Percentiles rank a stretch among this genome's conserved stretches.
phyloP scores from a whole-genome alignment of 2,329 filamentous ascomycete species.

The Rhinocladiella mackenziei region DNA sequence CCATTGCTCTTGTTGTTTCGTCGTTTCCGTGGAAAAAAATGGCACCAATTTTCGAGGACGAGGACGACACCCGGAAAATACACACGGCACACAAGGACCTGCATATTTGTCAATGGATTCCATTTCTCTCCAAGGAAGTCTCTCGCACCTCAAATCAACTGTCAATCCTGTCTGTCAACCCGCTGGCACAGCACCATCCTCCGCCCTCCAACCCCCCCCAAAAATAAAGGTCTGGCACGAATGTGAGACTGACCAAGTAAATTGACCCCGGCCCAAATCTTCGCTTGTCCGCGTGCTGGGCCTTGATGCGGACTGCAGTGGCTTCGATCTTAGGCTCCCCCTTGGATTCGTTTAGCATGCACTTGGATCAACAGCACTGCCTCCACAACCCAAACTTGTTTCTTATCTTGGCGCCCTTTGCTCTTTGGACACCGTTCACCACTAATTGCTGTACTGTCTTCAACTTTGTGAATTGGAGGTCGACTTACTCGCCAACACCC shows the following conservation, averaged over 20 bases:
- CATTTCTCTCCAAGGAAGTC: too few relatives aligned
- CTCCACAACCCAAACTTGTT: constrained; percentile 1
- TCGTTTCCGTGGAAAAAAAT: too few relatives aligned
- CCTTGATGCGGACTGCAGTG: constrained; percentile 6
- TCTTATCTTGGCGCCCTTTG: constrained; percentile 9
- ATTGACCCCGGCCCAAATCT: constrained; percentile 2
- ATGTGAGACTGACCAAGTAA: constrained; percentile 1
- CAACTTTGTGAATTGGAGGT: too few relatives aligned
- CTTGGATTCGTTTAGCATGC: background rate
- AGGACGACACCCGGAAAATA: too few relatives aligned
- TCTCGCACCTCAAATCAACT: constrained; percentile 4
- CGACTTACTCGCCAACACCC: too few relatives aligned
- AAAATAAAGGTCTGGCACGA: background rate
- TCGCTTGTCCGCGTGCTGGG: constrained; percentile 20
- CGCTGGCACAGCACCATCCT: background rate
- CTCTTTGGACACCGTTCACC: background rate
- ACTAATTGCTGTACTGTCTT: too few relatives aligned
- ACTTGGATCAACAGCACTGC: background rate
- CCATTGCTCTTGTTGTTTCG: background rate
- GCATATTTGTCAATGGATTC: too few relatives aligned
- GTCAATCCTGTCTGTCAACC: constrained; percentile 8
- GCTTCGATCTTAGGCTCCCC: constrained; percentile 16
- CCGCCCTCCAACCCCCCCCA: background rate
- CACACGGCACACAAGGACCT: too few relatives aligned
- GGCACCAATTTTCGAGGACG: too few relatives aligned